Evolutionary conservation across 148 eudicot species (phyloP), one percentile per base, ranked within the genome.

Genomic region (Amaranthus palmeri): DNA sequence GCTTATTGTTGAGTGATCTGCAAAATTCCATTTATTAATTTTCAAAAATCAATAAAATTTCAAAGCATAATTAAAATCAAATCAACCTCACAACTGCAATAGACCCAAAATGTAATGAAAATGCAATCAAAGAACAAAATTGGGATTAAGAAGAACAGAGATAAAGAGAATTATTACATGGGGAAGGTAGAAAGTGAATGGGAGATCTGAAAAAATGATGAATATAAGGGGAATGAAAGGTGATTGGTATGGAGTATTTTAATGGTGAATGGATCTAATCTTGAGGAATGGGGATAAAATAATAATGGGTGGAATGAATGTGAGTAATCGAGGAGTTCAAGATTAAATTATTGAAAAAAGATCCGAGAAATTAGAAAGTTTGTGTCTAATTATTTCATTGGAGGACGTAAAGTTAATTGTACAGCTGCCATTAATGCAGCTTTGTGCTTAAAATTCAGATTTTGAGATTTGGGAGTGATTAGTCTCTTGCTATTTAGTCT

Each of bases 291-390:
- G 4, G 68, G 7, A 65, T n/a, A 43, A 8, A 15, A 44, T 42
- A 61, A 43, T 10, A 15, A 44, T 42, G 67, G 46, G 73, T 58
- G 72, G 72, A 17, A 15, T 65, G 71, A 54, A 54, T 63, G 77
- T 46, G 5, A 44, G 50, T 5, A 54, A 45, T 7, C 45, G 55
- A 15, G 70, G 40, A 7, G 60, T 15, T 47, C 2, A 58, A 40
- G 55, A 63, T 11, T 10, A 52, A 47, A 63, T 11, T 10, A 52
- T 11, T 17, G 6, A 0, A n/a, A 41, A 61, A 36, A 65, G 76
- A 74, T 74, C 76, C 70, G 64, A 9, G 14, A 63, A 71, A 47
- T 2, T 12, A 5, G 66, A 51, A 12, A 5, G 18, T 8, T 7
- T 17, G 9, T 70, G 63, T 56, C 52, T 70, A 55, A n/a, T 7